Evolutionary conservation across 208 protist species (phyloP), one percentile per base, ranked within the genome.

Genomic region (Tritrichomonas musculus): DNA sequence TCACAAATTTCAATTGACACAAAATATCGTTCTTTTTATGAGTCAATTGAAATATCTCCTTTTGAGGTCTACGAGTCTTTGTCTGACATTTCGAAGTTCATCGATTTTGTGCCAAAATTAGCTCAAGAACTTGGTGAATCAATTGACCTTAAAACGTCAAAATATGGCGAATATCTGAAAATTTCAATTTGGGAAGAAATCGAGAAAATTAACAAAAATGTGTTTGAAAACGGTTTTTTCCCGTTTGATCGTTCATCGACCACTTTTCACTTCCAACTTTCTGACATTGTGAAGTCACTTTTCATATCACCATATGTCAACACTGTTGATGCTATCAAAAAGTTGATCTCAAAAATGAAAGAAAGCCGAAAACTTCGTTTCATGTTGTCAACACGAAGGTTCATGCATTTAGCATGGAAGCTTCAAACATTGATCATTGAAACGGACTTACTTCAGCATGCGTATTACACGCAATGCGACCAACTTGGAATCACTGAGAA

Each of bases 1-100:
- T 60, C 53, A 60, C 5, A 60, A 22, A 60, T 60, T 60, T 22
- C 5, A 5, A 60, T 17, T 22, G 53, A 60, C 5, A 60, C 17
- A 22, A 22, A 5, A 60, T 60, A 60, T 60, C 53, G 53, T 60
- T 60, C 53, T 60, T 60, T 60, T 17, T 5, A 69, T 69, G 27
- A 69, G 30, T 33, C 11, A n/a, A n/a, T 69, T 25, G 17, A 8
- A n/a, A 69, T 88, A 39, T 60, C 41, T 39, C 41, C 47, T 39
- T 88, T 88, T 30, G 77, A 88, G 39, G 77, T 88, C 39, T 88
- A 88, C n/a, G 77, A 88, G n/a, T 53, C 44, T 25, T 39, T 88
- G 17, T 41, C 77, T 0, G 17, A 53, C 1, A 57, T 88, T 33
- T 44, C 5, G 39, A 60, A 60, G 1, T 14, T 88, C 27, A 44